Percentiles rank a stretch among this genome's conserved stretches.
These are phyloP conservation scores for Thalassiosira profunda DNA, from an alignment of 108 stramenopile species.

Conservation along the genomic window DNA sequence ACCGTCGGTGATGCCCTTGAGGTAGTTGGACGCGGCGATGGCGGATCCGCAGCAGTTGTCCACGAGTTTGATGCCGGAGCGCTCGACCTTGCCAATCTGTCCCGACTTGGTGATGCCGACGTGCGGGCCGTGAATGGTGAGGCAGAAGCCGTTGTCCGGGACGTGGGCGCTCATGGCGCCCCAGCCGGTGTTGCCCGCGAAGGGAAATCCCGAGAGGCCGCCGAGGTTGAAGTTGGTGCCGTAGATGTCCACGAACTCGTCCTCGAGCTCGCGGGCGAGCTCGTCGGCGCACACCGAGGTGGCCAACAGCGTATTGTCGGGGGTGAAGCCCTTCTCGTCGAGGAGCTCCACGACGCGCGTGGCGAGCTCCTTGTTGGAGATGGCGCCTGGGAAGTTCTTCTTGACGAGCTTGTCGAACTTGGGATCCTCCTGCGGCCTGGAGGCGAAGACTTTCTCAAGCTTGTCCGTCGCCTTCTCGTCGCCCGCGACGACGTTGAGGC, in stretches of 20 bases:
- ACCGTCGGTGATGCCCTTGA: conserved; percentile 46
- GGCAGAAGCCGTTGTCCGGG: conserved; percentile 62
- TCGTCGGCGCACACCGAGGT: conserved; percentile 65
- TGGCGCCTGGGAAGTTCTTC: conserved; percentile 47
- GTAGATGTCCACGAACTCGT: conserved; percentile 40
- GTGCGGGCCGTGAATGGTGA: conserved; percentile 71
- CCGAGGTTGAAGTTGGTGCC: conserved; percentile 66
- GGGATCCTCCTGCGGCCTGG: background rate
- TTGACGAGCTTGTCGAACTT: background rate
- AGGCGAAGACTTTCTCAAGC: no score
- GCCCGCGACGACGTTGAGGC: no score
- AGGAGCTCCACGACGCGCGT: conserved; percentile 19
- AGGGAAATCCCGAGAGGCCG: conserved; percentile 76
- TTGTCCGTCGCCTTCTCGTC: no score
- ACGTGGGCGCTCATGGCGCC: conserved; percentile 78
- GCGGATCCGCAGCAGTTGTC: conserved; percentile 67
- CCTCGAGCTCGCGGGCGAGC: conserved; percentile 42
- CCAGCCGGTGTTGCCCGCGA: conserved; percentile 70
- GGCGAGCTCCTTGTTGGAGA: conserved; percentile 47
- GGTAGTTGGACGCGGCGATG: conserved; percentile 47
- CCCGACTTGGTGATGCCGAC: conserved; percentile 64
- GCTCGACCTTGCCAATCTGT: conserved; percentile 61
- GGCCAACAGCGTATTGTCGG: conserved; percentile 49
- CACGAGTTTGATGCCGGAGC: conserved; percentile 47
- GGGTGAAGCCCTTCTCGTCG: conserved; percentile 29